Base-by-base conservation (phyloP, 495 filamentous ascomycete species). In the Lasiosphaeria hispida region DNA sequence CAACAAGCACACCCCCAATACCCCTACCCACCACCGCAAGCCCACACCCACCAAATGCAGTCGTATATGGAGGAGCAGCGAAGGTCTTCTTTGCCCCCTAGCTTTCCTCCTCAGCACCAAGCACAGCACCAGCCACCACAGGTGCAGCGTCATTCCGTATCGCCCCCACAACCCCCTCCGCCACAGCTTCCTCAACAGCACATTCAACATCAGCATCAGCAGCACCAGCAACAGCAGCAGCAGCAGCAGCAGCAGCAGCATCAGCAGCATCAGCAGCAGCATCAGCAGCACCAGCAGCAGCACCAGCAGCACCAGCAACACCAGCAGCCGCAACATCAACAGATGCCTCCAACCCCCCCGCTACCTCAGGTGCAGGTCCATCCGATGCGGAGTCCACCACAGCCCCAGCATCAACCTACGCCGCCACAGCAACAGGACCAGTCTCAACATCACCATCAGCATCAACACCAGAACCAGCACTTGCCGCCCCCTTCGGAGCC, bases 61-160 rank as follows among this genome's bases (percentile, higher is more conserved):
- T 73, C 76, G 10, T 92, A 84, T 54, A 76, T 88, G 61, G 80
- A 89, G 42, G 89, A 94, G 11, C 84, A 87, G 57, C 73, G 85
- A 48, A 75, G 84, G 63, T 74, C 80, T 34, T 85, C 85, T 0
- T 78, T 85, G 55, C 84, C 84, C 45, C 81, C 85, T 33, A 72
- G 66, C 36, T 83, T 82, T 55, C 80, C 82, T 43, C 73, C 72
- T n/a, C 78, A 81, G 14, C 58, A 51, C 10, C 68, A 63, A 18
- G 63, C 23, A 5, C 59, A 81, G 14, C 58, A 51, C 10, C 68
- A 63, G 15, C 61, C 23, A 5, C 59, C 54, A 8, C 57, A 60
- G 15, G 50, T 48, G 14, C 53, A 58, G 4, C 84, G 80, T 9
- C 72, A 80, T 58, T 68, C 70, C 38, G 63, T 63, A 5, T 71